phyloP scores from a whole-genome alignment of 2,329 filamentous ascomycete species.

The Neopestalotiopsis clavispora region DNA sequence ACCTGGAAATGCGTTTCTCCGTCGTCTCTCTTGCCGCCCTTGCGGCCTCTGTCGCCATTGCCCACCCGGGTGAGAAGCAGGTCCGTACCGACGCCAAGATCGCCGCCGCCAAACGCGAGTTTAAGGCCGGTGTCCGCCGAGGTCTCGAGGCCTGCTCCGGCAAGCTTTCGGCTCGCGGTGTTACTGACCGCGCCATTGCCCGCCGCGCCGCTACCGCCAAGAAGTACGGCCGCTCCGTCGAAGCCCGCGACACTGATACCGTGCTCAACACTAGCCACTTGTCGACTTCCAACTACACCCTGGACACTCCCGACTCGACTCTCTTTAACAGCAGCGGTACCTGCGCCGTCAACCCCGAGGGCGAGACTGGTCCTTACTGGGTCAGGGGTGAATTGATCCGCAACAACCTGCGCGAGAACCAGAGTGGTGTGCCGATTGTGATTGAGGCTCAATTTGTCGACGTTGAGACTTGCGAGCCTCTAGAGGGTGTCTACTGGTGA shows the following conservation, averaged over 20 bases:
- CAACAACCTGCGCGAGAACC: conserved; percentile 49
- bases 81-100: background rate
- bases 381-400: conserved; percentile 56
- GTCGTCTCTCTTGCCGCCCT: background rate
- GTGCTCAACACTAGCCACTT: conserved; percentile 26
- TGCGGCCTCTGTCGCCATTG: background rate
- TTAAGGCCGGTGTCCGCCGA: background rate
- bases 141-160: conserved; percentile 10
- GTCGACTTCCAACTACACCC: conserved; percentile 39
- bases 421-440: conserved; percentile 53
- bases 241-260: conserved; percentile 37
- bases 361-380: conserved; percentile 59
- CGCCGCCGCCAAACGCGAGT: background rate
- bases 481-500: conserved; percentile 47
- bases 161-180: background rate
- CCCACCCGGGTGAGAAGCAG: conserved; percentile 8
- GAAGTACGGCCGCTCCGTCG: background rate
- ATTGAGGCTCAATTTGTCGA: conserved; percentile 60
- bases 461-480: conserved; percentile 55
- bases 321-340: conserved; percentile 48
- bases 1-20: background rate
- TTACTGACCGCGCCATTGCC: background rate
- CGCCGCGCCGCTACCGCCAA: conserved; percentile 8
- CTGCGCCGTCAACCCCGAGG: conserved; percentile 56
- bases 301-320: conserved; percentile 36